Evolutionary conservation across 1,284 basidiomycete genomes (phyloP).

Genomic region (Rhodotorula sp.): DNA sequence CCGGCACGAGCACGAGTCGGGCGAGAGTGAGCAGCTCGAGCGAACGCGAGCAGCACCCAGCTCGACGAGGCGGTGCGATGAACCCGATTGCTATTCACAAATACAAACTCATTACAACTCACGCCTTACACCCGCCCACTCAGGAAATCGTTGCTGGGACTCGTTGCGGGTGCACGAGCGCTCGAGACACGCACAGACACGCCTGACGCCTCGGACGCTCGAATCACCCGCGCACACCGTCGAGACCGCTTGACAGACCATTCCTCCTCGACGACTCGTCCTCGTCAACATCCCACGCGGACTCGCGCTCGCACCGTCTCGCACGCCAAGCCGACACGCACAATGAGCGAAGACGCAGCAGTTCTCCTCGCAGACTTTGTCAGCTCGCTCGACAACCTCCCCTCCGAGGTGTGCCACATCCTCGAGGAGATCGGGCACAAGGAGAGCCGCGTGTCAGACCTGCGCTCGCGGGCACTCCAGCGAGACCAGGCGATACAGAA

Average conservation of each 20-base stretch:
- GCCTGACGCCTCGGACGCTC: too few relatives aligned
- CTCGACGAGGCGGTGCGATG: too few relatives aligned
- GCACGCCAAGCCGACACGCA: too few relatives aligned
- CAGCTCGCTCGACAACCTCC: constrained; percentile 44
- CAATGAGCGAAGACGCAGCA: constrained; percentile 39
- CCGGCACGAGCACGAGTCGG: too few relatives aligned
- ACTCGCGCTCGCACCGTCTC: not conserved
- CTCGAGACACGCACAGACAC: not conserved
- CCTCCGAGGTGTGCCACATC: constrained; percentile 43
- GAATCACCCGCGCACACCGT: too few relatives aligned
- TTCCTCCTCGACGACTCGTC: not conserved
- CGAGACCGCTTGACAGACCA: not conserved
- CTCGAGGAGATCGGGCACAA: constrained; percentile 44
- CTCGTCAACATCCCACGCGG: not conserved
- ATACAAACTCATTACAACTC: too few relatives aligned
- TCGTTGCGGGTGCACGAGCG: too few relatives aligned
- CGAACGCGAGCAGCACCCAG: too few relatives aligned
- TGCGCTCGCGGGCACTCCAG: constrained; percentile 26
- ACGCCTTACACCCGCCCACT: too few relatives aligned
- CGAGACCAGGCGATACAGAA: constrained; percentile 38
- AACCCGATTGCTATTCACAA: too few relatives aligned
- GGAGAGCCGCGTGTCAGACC: constrained; percentile 40
- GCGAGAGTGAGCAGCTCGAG: too few relatives aligned
- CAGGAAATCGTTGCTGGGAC: not conserved
- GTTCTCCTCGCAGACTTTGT: constrained; percentile 43